Evolutionary conservation across 2,329 filamentous ascomycete genomes (phyloP).

Genomic region (Parasarocladium wereldwijsianum): DNA sequence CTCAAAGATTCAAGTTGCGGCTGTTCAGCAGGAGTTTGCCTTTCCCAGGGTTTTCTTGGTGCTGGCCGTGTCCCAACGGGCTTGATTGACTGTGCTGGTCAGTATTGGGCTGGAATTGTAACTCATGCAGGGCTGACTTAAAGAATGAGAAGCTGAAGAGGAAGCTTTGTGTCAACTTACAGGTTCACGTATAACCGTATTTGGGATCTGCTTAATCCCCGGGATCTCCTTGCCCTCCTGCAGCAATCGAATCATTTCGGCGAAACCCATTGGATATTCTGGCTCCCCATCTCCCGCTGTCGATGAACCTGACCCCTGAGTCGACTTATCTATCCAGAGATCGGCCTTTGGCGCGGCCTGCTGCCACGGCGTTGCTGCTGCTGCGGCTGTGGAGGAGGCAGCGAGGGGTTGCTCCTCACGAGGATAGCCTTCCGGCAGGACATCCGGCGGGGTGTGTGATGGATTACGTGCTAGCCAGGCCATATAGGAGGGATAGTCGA

Average conservation of each 20-base stretch:
- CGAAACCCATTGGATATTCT: constrained; percentile 69
- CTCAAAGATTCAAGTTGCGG: constrained; percentile 10
- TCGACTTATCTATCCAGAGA: constrained; percentile 26
- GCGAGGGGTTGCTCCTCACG: constrained; percentile 2
- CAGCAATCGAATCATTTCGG: constrained; percentile 73
- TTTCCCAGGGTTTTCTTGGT: constrained; percentile 67
- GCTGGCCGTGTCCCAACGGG: constrained; percentile 31
- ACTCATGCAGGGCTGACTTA: background rate
- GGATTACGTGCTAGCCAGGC: constrained; percentile 35
- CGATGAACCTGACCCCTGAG: constrained; percentile 6
- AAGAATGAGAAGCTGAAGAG: background rate
- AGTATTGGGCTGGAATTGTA: too few relatives aligned
- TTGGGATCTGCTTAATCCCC: constrained; percentile 75
- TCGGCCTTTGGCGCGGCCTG: constrained; percentile 31
- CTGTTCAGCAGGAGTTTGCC: constrained; percentile 18
- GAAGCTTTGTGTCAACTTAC: constrained; percentile 26
- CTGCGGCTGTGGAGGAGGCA: constrained; percentile 1
- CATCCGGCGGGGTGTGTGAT: constrained; percentile 18
- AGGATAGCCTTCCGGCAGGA: constrained; percentile 20
- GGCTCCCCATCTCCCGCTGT: constrained; percentile 30
- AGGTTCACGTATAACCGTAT: constrained; percentile 59
- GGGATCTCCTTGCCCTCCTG: constrained; percentile 71
- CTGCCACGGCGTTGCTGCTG: constrained; percentile 28
- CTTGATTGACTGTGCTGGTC: constrained; percentile 23
- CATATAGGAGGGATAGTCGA: constrained; percentile 57